These are phyloP conservation scores for Senecio squalidus DNA, from an alignment of 140 eudicot genomes.

Conservation along the genomic window DNA sequence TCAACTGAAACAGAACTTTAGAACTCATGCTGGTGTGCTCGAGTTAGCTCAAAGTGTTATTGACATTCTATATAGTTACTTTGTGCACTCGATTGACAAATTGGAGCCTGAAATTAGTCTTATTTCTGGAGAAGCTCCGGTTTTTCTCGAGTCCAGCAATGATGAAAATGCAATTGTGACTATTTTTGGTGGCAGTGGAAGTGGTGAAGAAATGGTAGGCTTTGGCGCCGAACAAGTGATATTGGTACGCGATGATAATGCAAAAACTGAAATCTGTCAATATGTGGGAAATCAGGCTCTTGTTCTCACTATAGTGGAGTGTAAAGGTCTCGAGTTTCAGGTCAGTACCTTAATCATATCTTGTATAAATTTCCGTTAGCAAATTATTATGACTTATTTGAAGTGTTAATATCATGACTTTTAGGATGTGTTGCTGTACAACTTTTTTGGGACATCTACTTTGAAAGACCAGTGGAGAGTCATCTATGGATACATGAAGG, in stretches of 20 bases:
- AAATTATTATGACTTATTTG: neutral
- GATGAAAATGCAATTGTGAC: conserved; percentile 44
- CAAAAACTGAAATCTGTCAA: conserved; percentile 30
- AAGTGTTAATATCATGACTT: too few species aligned
- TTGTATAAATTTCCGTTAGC: neutral
- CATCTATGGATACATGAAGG: conserved; percentile 45
- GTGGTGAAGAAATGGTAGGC: conserved; percentile 23
- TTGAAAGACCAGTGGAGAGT: too few species aligned
- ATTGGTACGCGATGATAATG: conserved; percentile 46
- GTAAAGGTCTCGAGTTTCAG: too few species aligned
- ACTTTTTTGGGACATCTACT: conserved; percentile 70
- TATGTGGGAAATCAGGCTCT: conserved; percentile 56
- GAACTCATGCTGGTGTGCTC: too few species aligned
- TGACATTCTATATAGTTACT: conserved; percentile 45
- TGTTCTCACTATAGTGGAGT: conserved; percentile 49
- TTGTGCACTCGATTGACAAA: too few species aligned
- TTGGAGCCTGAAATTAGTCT: conserved; percentile 38
- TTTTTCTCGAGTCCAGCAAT: conserved; percentile 40
- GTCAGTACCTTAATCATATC: neutral
- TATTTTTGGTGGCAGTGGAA: conserved; percentile 44
- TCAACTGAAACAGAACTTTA: conserved; percentile 38
- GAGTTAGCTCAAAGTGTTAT: too few species aligned
- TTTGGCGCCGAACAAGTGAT: too few species aligned
- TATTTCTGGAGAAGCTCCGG: conserved; percentile 53
- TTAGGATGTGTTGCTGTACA: too few species aligned